Evolutionary conservation across 768 basidiomycete genomes (phyloP).

Genomic region (Heimioporus sp.): DNA sequence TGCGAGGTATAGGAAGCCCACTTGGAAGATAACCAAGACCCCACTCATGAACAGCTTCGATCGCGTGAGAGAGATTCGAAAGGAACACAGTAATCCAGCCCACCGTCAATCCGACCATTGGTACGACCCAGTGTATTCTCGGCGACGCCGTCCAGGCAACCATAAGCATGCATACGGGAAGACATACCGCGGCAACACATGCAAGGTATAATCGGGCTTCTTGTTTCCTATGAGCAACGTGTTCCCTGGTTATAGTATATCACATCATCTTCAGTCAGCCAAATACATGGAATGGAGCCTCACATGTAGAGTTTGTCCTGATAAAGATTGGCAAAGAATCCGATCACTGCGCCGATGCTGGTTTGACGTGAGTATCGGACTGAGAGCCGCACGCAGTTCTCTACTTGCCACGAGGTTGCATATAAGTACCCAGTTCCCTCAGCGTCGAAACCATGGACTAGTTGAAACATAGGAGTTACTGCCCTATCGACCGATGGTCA

Average conservation of each 20-base stretch:
- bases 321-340: constrained; percentile 41
- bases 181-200: constrained; percentile 50
- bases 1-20: constrained; percentile 47
- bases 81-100: neutral
- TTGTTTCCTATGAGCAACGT: constrained; percentile 28
- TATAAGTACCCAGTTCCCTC: constrained; percentile 60
- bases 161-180: constrained; percentile 62
- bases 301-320: constrained; percentile 52
- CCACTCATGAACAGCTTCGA: constrained; percentile 39
- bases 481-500: constrained; percentile 37
- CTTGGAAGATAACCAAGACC: constrained; percentile 42
- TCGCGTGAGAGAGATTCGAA: neutral
- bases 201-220: constrained; percentile 62
- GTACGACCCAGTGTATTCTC: constrained; percentile 57
- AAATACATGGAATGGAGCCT: neutral
- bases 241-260: constrained; percentile 15
- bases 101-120: constrained; percentile 22
- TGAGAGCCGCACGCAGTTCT: neutral
- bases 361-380: constrained; percentile 1
- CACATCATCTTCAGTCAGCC: constrained; percentile 7
- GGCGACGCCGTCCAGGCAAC: constrained; percentile 67
- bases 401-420: constrained; percentile 46
- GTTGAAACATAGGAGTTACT: constrained; percentile 51
- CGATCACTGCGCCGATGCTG: constrained; percentile 54
- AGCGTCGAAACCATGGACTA: constrained; percentile 58